Base-by-base conservation (phyloP, 306 rosid genomes). In the Acacia confusa region DNA sequence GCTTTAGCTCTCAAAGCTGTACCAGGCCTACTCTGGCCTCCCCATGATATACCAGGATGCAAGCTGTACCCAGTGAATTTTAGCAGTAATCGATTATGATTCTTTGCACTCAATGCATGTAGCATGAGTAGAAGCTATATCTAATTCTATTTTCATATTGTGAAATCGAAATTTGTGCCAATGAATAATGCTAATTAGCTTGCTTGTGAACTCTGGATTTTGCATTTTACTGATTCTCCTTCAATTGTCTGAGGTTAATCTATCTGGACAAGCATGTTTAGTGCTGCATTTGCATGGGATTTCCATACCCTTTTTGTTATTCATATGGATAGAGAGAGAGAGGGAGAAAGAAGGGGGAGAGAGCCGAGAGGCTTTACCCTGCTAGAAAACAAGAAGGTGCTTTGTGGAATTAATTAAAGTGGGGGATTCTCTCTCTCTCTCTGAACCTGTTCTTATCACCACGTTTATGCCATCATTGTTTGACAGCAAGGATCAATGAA, bases 401-500 rank as follows among this genome's bases (percentile, higher is more conserved):
- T 60, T 60, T 24, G 1, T 12, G 34, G 30, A 60, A 60, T 60
- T 24, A 60, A 60, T 60, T 25, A 19, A 61, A 12, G 20, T 27
- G 3, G 7, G 5, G 68, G 38, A 13, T 61, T 61, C 68, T 12
- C 1, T 27, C 20, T 12, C 1, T 27, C 20, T 61, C 38, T 27
- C 20, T 27, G 20, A 13, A 27, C 68, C 68, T 13, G 27, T 45
- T 63, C 69, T 14, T 63, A 58, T 86, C 86, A 64, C 70, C 82
- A 81, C 48, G 73, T 81, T 72, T 1, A 6, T 86, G 47, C 77
- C 88, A 89, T 89, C 86, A 85, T 85, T 85, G 86, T 76, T 86
- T 74, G 78, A 58, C 84, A 81, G 81, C 76, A 25, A 41, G 68
- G 81, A 70, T 8, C 57, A 70, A 70, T 17, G 75, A 44, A 70